A percentile compares a stretch with the other conserved stretches of the same genome.
Conservation (phyloP, 2,329 filamentous ascomycete species). For the Fusarium stilboides region DNA sequence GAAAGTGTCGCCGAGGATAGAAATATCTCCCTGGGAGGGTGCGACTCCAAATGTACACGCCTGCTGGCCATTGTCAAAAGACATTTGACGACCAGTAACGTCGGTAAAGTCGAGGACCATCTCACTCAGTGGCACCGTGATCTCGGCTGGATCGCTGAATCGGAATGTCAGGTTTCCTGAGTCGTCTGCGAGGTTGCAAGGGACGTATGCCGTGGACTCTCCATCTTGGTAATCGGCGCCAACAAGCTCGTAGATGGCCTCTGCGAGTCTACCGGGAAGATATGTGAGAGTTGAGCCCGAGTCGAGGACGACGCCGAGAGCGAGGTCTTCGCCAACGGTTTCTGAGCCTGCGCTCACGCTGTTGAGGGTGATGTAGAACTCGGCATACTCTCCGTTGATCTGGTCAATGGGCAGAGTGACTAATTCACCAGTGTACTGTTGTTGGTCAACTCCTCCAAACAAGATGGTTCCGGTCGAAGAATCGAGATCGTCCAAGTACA, state of each 20-base stretch:
- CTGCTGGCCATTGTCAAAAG: constrained; percentile 66
- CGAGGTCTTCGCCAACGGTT: constrained; percentile 63
- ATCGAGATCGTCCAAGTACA: constrained; percentile 82
- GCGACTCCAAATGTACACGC: constrained; percentile 79
- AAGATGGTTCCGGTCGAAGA: constrained; percentile 77
- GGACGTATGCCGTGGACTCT: constrained; percentile 72
- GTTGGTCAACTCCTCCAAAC: constrained; percentile 81
- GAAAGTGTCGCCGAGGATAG: constrained; percentile 81
- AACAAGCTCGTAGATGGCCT: constrained; percentile 71
- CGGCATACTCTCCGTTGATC: constrained; percentile 65
- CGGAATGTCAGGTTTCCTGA: constrained; percentile 63
- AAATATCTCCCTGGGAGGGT: constrained; percentile 68
- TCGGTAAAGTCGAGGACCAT: constrained; percentile 69
- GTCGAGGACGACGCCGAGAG: constrained; percentile 78
- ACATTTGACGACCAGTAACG: constrained; percentile 62
- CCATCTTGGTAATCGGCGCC: constrained; percentile 70
- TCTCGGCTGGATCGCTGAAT: constrained; percentile 66
- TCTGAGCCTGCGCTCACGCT: constrained; percentile 63
- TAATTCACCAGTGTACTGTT: constrained; percentile 74
- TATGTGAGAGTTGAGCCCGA: constrained; percentile 78
- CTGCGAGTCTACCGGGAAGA: constrained; percentile 70
- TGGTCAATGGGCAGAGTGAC: constrained; percentile 77
- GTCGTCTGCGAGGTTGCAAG: constrained; percentile 66
- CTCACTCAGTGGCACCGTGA: constrained; percentile 71
- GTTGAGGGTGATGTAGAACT: constrained; percentile 80